Conservation (phyloP, 2,329 filamentous ascomycete species). For the Phaeosphaeria sp. region DNA sequence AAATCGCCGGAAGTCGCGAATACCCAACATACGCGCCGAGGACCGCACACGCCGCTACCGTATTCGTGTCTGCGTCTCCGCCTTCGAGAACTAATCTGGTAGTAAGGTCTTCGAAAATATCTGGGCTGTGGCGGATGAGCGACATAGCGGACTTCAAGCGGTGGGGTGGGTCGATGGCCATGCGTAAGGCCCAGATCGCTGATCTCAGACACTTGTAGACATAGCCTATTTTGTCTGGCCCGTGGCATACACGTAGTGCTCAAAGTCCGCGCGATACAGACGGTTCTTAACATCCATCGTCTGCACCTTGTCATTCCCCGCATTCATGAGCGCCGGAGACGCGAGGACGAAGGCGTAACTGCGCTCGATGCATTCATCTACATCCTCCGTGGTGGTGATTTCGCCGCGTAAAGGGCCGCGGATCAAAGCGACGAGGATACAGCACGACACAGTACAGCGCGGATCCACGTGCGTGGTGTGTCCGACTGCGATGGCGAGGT, state of each 20-base stretch:
- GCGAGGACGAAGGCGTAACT: slow-evolving; percentile 52
- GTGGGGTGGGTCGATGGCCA: slow-evolving; percentile 57
- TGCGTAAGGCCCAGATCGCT: slow-evolving; percentile 54
- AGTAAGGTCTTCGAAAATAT: slow-evolving; percentile 56
- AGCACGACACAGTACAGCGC: slow-evolving; percentile 59
- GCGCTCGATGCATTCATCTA: slow-evolving; percentile 52
- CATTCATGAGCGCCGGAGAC: slow-evolving; percentile 29
- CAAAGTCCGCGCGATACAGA: slow-evolving; percentile 53
- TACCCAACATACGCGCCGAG: slow-evolving; percentile 59
- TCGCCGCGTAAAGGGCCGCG: slow-evolving; percentile 57
- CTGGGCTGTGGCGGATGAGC: too few species aligned
- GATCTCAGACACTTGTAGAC: slow-evolving; percentile 62
- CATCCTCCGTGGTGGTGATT: slow-evolving; percentile 47
- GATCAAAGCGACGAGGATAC: slow-evolving; percentile 56
- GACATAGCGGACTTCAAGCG: too few species aligned
- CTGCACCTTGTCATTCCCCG: slow-evolving; percentile 27
- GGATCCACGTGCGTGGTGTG: slow-evolving; percentile 60
- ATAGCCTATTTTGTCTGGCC: slow-evolving; percentile 57
- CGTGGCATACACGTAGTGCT: slow-evolving; percentile 52
- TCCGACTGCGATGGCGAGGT: slow-evolving; percentile 52
- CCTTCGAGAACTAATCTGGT: slow-evolving; percentile 59
- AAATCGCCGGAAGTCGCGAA: slow-evolving; percentile 55
- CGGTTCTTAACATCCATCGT: slow-evolving; percentile 19
- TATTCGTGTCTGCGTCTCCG: slow-evolving; percentile 64
- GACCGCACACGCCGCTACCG: slow-evolving; percentile 60